These are phyloP conservation scores for Wallemia hederae DNA, from an alignment of 1,284 basidiomycete species.

Conservation along the genomic window DNA sequence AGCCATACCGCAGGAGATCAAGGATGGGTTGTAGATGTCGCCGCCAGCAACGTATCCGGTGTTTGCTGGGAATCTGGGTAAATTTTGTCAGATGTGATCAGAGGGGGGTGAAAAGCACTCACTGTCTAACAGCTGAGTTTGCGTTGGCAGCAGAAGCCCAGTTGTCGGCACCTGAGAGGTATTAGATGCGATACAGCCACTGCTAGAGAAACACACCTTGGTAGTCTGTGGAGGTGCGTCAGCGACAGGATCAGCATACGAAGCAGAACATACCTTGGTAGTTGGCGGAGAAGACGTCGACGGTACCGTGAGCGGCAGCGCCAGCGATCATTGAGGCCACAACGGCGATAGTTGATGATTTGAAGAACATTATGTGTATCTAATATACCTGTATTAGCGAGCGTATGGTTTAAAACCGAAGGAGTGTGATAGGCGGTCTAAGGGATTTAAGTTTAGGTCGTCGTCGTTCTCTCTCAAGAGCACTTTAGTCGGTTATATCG, in stretches of 20 bases:
- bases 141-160: background rate
- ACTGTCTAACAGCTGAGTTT: background rate
- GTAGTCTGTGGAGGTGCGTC: too few relatives aligned
- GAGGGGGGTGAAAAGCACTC: too few relatives aligned
- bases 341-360: background rate
- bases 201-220: too few relatives aligned
- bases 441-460: background rate
- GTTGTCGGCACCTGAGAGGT: background rate
- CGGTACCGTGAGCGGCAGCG: background rate
- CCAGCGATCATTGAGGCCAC: background rate
- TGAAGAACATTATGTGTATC: background rate
- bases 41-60: background rate
- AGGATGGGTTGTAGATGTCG: background rate
- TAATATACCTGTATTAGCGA: background rate
- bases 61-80: background rate
- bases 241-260: too few relatives aligned
- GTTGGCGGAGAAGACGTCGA: background rate
- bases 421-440: background rate
- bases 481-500: background rate
- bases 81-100: too few relatives aligned
- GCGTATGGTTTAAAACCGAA: background rate
- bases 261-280: too few relatives aligned
- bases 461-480: background rate
- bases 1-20: background rate
- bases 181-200: too few relatives aligned